Percentiles rank a stretch among this genome's conserved stretches.
Evolutionary conservation across 2,329 filamentous ascomycete genomes (phyloP).

Genomic region (Aureobasidium sp.): DNA sequence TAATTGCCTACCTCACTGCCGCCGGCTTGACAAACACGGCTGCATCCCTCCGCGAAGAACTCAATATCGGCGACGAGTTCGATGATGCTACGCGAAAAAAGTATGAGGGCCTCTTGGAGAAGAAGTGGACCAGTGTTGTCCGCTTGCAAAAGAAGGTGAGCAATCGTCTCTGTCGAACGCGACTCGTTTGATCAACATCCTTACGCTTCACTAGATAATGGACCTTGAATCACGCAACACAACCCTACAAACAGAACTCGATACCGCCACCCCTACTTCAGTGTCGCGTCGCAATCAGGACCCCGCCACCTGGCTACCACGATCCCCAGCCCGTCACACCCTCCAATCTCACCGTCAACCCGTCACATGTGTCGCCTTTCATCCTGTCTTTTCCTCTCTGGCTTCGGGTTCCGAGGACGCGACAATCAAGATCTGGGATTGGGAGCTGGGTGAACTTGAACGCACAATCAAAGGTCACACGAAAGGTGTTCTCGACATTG

Average conservation of each 20-base stretch:
- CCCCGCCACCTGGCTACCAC: constrained; percentile 81
- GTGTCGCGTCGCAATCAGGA: constrained; percentile 75
- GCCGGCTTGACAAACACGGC: constrained; percentile 63
- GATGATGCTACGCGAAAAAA: constrained; percentile 81
- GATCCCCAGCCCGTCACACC: constrained; percentile 69
- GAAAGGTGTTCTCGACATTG: constrained; percentile 76
- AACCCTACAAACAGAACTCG: constrained; percentile 71
- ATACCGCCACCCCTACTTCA: constrained; percentile 71
- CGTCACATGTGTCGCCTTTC: constrained; percentile 84
- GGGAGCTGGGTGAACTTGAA: constrained; percentile 86
- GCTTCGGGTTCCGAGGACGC: constrained; percentile 87
- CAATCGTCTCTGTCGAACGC: background rate
- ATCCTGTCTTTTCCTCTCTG: constrained; percentile 82
- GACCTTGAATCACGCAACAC: constrained; percentile 73
- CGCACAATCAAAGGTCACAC: constrained; percentile 88
- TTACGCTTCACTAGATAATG: constrained; percentile 59
- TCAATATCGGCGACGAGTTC: constrained; percentile 62
- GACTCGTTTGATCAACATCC: background rate
- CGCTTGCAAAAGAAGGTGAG: constrained; percentile 85
- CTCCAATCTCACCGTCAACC: constrained; percentile 74
- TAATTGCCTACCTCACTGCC: constrained; percentile 78
- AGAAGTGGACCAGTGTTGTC: constrained; percentile 97
- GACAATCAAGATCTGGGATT: constrained; percentile 96
- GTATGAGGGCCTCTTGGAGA: constrained; percentile 88
- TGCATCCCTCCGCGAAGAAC: constrained; percentile 64